These are phyloP conservation scores for Leishmania amazonensis DNA, from an alignment of 208 protist species.

Conservation along the genomic window DNA sequence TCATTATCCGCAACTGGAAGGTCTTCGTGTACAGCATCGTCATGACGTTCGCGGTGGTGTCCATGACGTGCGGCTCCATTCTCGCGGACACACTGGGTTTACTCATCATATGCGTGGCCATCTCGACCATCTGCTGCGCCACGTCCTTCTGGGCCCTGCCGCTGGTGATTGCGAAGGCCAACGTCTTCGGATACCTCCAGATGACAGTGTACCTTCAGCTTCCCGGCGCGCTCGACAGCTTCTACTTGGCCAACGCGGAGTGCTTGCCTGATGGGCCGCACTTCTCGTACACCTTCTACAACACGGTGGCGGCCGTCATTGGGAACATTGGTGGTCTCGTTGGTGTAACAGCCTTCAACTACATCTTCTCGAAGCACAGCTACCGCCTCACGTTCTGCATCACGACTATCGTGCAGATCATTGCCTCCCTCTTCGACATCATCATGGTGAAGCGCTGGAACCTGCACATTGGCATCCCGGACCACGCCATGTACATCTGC, in stretches of 20 bases:
- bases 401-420: constrained; percentile 47
- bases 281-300: constrained; percentile 69
- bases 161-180: constrained; percentile 54
- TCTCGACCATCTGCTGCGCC: constrained; percentile 36
- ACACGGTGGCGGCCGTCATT: constrained; percentile 46
- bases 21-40: constrained; percentile 54
- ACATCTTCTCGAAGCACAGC: constrained; percentile 53
- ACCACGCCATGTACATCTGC: constrained; percentile 73
- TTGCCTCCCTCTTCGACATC: constrained; percentile 68
- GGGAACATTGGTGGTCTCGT: constrained; percentile 46
- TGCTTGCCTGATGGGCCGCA: constrained; percentile 56
- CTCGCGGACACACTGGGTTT: constrained; percentile 33
- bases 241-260: constrained; percentile 40
- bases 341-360: constrained; percentile 57
- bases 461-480: constrained; percentile 47
- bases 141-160: constrained; percentile 64
- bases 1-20: constrained; percentile 43
- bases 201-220: constrained; percentile 60
- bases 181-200: constrained; percentile 58
- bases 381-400: constrained; percentile 58
- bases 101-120: constrained; percentile 31
- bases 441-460: constrained; percentile 83
- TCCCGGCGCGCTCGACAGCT: constrained; percentile 54
- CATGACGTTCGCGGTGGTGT: constrained; percentile 46
- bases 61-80: constrained; percentile 43